These are phyloP conservation scores for Annona cherimola DNA, from an alignment of 164 flowering plant genomes.

Conservation along the genomic window DNA sequence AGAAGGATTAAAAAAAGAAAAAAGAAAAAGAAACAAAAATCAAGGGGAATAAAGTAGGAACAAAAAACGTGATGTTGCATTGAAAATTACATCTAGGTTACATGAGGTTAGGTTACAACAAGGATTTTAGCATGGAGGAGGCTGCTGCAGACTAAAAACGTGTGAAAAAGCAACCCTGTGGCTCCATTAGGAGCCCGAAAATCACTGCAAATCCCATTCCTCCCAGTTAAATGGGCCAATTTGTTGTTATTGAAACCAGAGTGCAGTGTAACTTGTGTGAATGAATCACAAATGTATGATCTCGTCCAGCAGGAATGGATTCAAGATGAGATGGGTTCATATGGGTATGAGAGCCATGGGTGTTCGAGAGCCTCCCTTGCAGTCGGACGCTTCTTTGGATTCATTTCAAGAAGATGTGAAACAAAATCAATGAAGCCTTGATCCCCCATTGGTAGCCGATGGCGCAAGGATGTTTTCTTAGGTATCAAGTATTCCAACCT, in stretches of 20 bases:
- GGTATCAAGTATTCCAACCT: constrained; percentile 90
- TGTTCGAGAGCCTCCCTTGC: constrained; percentile 89
- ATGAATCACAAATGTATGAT: not conserved
- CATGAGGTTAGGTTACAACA: constrained; percentile 29
- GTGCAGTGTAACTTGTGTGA: not conserved
- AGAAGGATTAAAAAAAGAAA: constrained; percentile 25
- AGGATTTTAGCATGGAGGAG: constrained; percentile 6
- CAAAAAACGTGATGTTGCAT: constrained; percentile 3
- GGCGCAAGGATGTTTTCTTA: constrained; percentile 87
- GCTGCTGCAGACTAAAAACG: constrained; percentile 17
- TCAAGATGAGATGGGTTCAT: constrained; percentile 93
- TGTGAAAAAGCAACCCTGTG: constrained; percentile 10
- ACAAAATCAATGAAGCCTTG: constrained; percentile 94
- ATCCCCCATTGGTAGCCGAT: constrained; percentile 93
- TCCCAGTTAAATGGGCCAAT: not conserved
- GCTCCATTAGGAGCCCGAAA: not conserved
- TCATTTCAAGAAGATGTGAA: constrained; percentile 74
- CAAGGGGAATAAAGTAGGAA: not conserved
- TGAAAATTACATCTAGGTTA: constrained; percentile 32
- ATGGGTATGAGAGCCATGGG: constrained; percentile 94
- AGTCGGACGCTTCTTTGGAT: constrained; percentile 89
- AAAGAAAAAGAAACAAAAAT: constrained; percentile 8
- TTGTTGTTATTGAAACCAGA: not conserved
- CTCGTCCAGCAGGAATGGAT: not conserved
- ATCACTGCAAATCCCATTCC: not conserved